phyloP scores from a whole-genome alignment of 2,329 filamentous ascomycete species.

The Drechslerella dactyloides region DNA sequence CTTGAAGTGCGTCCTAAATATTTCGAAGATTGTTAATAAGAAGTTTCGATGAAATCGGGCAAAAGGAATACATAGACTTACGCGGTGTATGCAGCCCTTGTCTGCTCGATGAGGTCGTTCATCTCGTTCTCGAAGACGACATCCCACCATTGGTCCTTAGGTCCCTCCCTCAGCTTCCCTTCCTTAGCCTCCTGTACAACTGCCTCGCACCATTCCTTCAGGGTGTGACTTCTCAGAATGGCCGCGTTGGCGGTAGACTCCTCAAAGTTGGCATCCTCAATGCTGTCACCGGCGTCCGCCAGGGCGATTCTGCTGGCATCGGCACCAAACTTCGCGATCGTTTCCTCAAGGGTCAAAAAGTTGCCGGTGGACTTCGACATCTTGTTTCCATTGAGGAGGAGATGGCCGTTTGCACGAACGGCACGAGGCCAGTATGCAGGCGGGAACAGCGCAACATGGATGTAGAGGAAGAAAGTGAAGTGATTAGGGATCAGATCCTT shows the following conservation, averaged over 20 bases:
- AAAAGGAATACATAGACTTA: conserved; percentile 56
- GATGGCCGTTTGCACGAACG: conserved; percentile 87
- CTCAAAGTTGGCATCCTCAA: conserved; percentile 96
- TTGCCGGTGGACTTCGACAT: conserved; percentile 98
- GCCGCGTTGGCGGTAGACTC: conserved; percentile 91
- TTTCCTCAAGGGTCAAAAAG: conserved; percentile 87
- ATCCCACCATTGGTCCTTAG: conserved; percentile 80
- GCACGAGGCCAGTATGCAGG: conserved; percentile 85
- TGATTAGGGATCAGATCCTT: conserved; percentile 95
- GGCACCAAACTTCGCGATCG: conserved; percentile 89
- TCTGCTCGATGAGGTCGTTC: conserved; percentile 79
- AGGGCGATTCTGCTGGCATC: conserved; percentile 90
- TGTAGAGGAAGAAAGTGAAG: conserved; percentile 93
- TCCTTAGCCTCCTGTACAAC: conserved; percentile 69
- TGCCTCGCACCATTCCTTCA: conserved; percentile 93
- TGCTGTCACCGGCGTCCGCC: conserved; percentile 91
- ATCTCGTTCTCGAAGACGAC: conserved; percentile 92
- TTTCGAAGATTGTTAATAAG: conserved; percentile 31
- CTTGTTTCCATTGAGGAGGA: conserved; percentile 95
- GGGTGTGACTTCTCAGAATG: conserved; percentile 78
- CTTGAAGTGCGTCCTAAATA: conserved; percentile 73
- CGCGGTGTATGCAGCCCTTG: conserved; percentile 77
- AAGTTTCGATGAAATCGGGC: conserved; percentile 19
- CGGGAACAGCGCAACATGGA: conserved; percentile 87
- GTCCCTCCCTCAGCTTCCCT: conserved; percentile 74